These are phyloP conservation scores for Neopestalotiopsis rosae DNA, from an alignment of 2,329 filamentous ascomycete genomes.

Conservation along the genomic window DNA sequence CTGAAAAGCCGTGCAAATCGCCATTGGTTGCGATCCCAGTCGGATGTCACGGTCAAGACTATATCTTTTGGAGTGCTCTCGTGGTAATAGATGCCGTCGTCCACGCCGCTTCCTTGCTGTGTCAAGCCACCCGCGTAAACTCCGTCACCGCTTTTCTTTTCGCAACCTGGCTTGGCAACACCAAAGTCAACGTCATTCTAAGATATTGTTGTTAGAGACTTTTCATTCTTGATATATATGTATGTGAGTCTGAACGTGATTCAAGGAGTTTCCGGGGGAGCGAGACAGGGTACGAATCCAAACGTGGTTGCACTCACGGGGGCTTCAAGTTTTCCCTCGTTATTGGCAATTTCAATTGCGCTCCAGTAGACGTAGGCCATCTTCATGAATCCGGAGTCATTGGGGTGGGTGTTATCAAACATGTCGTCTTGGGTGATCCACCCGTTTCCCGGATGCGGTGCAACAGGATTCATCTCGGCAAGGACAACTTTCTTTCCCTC, in stretches of 20 bases:
- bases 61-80: constrained; percentile 23
- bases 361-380: constrained; percentile 27
- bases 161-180: constrained; percentile 19
- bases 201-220: no score
- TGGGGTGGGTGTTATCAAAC: constrained; percentile 27
- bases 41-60: constrained; percentile 24
- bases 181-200: neutral
- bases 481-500: constrained; percentile 12
- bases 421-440: constrained; percentile 21
- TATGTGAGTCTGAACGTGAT: no score
- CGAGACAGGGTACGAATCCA: constrained; percentile 17
- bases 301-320: no score
- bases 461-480: constrained; percentile 5
- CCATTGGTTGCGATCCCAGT: constrained; percentile 30
- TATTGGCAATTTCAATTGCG: constrained; percentile 14
- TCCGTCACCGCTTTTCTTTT: constrained; percentile 29
- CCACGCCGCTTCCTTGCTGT: constrained; percentile 32
- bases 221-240: no score
- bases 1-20: constrained; percentile 28
- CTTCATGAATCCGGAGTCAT: constrained; percentile 25
- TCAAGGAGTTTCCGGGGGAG: neutral
- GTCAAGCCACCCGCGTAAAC: constrained; percentile 29
- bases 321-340: neutral
- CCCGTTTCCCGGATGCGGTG: no score
- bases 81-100: constrained; percentile 37